Base-by-base conservation (phyloP, 768 basidiomycete genomes). In the Grammothele lineata region DNA sequence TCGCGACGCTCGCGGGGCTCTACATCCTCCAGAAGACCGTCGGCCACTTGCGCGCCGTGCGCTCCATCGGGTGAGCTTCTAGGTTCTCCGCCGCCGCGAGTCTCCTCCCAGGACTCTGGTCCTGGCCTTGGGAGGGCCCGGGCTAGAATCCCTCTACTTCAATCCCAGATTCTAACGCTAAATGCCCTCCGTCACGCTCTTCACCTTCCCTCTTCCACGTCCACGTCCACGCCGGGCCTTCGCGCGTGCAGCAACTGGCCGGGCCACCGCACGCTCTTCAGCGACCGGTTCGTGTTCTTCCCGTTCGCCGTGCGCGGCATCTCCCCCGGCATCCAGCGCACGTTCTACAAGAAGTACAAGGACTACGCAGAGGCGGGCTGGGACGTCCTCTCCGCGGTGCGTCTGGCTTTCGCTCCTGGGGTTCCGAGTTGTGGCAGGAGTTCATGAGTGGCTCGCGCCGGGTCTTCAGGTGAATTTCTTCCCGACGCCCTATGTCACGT, bases 331-430 rank as follows among this genome's bases (percentile, higher is more conserved):
- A 40, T 48, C 45, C 36, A 53, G 47, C 40, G 42, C 7, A 38
- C 41, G 24, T 27, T 39, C 12, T 37, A 47, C 48, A 32, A 27
- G 14, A 62, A 62, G 40, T 49, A 58, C 50, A 32, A 41, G 26
- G 57, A 58, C 46, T 62, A 57, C 39, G 57, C 45, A 19, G 22
- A 43, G 34, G 37, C 40, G 18, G 57, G 57, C 19, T 50, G 48
- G 51, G 61, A 62, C 40, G 47, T 62, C 45, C 47, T 60, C 37
- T 50, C 56, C n/a, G 54, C 45, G 33, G 60, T 59, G 33, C 17
- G 57, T 51, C 18, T 39, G 19, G 24, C 14, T 23, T 35, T 32
- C 10, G 15, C 34, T 3, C 4, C 33, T 19, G 14, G 11, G 12
- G 32, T 26, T 33, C 8, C 24, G 35, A 32, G 15, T 30, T 34